Base-by-base conservation (phyloP, 352 stramenopile species). In the Phytophthora sojae region DNA sequence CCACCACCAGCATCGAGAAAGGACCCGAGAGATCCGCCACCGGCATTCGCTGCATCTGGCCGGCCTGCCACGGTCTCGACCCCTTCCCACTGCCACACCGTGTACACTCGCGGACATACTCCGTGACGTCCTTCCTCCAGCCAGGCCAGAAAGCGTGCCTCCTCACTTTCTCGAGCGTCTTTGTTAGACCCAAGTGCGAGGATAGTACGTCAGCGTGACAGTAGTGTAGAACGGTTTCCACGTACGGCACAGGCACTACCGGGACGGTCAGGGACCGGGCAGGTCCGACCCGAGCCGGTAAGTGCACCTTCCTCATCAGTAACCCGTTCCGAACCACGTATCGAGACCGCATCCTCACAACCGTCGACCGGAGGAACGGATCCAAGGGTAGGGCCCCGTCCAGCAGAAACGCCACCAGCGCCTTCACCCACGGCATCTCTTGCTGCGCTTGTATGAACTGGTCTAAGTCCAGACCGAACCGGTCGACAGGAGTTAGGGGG, bases 301-400 rank as follows among this genome's bases (percentile, higher is more conserved):
- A 32, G 26, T 61, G n/a, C 5, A 71, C 64, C 3, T 9, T 23
- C 5, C 49, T 17, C 56, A 60, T 60, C 37, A 71, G 42, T 6
- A 62, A 5, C 6, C 54, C 62, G 44, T 52, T 56, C 19, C 8
- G 4, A 4, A 69, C 30, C 6, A 29, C 11, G 7, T 57, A 58
- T 6, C 23, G 39, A 0, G 52, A n/a, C 8, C 7, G n/a, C 44
- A 64, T 70, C 12, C 49, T 44, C 15, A 64, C 15, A 1, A 64
- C 15, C 2, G 30, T 42, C 1, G 37, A 21, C 21, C 55, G 37
- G 11, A 70, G 23, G 19, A 54, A 44, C 21, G 45, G 54, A 39
- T 64, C 54, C 42, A 69, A n/a, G 4, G 62, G 53, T 0, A 69
- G 6, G 12, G 62, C 53, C 7, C 19, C 53, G n/a, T 56, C 30